These are phyloP conservation scores for Alternaria sp. DNA, from an alignment of 2,329 filamentous ascomycete genomes.

Conservation along the genomic window DNA sequence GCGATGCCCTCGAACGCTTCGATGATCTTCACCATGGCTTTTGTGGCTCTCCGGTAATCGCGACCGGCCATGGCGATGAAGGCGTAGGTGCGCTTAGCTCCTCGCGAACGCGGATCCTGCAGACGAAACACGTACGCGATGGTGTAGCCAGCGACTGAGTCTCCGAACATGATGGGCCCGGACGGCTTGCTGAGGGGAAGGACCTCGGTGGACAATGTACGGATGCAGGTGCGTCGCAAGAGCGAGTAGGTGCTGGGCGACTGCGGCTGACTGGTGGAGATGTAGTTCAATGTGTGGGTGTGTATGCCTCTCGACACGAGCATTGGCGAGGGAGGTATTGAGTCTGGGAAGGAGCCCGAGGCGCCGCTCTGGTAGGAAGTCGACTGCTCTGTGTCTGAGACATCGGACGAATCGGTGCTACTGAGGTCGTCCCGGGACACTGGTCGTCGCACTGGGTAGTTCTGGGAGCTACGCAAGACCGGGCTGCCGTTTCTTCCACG, in stretches of 20 bases:
- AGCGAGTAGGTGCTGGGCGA: conserved; percentile 61
- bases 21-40: conserved; percentile 49
- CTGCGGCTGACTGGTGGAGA: conserved; percentile 63
- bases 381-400: conserved; percentile 48
- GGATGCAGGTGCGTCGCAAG: conserved; percentile 63
- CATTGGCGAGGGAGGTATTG: conserved; percentile 50
- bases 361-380: conserved; percentile 42
- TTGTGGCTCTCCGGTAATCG: conserved; percentile 59
- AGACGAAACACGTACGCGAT: conserved; percentile 66
- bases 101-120: conserved; percentile 63
- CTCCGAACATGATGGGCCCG: conserved; percentile 65
- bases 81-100: conserved; percentile 63
- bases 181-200: conserved; percentile 63
- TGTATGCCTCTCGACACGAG: conserved; percentile 53
- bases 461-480: conserved; percentile 61
- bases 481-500: conserved; percentile 60
- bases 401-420: conserved; percentile 46
- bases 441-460: conserved; percentile 58
- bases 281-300: conserved; percentile 63
- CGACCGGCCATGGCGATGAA: conserved; percentile 63
- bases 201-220: conserved; percentile 63
- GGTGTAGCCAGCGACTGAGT: conserved; percentile 62
- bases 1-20: conserved; percentile 61
- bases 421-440: conserved; percentile 35
- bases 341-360: conserved; percentile 41